Evolutionary conservation across 768 basidiomycete species (phyloP).

Genomic region (Leccinum broughii): DNA sequence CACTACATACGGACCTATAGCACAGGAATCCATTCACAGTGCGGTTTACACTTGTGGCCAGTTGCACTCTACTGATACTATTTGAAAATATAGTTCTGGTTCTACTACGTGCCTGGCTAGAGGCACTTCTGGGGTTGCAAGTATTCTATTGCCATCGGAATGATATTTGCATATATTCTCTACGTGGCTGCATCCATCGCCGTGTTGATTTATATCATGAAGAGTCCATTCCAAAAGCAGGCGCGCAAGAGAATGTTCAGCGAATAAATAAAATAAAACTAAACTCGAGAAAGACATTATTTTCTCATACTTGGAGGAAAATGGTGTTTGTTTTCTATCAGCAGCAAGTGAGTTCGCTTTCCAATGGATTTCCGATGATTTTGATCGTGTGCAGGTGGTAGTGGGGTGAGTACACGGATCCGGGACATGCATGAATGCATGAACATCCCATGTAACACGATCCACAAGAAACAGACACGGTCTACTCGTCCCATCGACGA

Average conservation of each 20-base stretch:
- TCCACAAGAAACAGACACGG: constrained; percentile 89
- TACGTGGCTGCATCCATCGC: constrained; percentile 1
- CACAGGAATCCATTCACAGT: constrained; percentile 14
- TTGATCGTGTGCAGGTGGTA: neutral
- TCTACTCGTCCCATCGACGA: constrained; percentile 91
- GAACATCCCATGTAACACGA: neutral
- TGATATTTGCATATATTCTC: constrained; percentile 9
- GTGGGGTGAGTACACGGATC: neutral
- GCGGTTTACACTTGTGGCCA: neutral
- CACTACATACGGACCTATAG: neutral
- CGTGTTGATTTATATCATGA: neutral
- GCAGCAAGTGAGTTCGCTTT: neutral
- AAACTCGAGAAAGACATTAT: neutral
- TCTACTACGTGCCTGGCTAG: constrained; percentile 14
- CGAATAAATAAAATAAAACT: neutral
- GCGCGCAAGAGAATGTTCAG: neutral
- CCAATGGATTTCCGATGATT: neutral
- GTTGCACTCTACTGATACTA: no score
- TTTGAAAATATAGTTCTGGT: constrained; percentile 3
- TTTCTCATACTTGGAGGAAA: neutral
- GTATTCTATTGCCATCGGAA: neutral
- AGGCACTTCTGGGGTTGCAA: constrained; percentile 19
- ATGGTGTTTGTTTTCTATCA: neutral
- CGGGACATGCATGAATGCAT: no score
- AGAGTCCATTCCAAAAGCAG: neutral